Base-by-base conservation (phyloP, 768 basidiomycete species). In the Rhizopogon vesiculosus region DNA sequence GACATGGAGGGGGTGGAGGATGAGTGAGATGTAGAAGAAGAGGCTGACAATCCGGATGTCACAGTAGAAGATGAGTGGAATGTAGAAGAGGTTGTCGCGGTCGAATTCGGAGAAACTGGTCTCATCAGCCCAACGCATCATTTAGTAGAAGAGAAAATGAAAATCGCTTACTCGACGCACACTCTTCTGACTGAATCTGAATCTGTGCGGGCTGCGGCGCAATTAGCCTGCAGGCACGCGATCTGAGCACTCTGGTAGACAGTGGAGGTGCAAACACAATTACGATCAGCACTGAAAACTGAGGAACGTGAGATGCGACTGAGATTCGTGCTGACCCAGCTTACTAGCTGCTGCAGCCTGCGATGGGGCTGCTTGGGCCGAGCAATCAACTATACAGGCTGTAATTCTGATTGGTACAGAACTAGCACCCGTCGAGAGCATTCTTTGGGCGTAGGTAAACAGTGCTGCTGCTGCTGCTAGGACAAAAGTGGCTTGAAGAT, bases 201-300 rank as follows among this genome's bases (percentile, higher is more conserved):
- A 77, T 66, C 10, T 51, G 51, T 8, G 18, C 1, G 0, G 78
- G 52, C 48, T 0, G 66, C 0, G 0, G 72, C 61, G 57, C 79
- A 81, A 42, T 61, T 69, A 1, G 58, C n/a, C 22, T 29, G 1
- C 19, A 80, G 64, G 59, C 79, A 80, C 6, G 28, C 1, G 0
- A 1, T 7, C 1, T 72, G 73, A 1, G 64, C 64, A 4, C 1
- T 0, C 54, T 78, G 76, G 75, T 76, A 80, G 2, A 55, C 43
- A 1, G 50, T 9, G 51, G 68, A 74, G 3, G 69, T 61, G 66
- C 79, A 80, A 19, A 76, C 59, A 51, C 79, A 81, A 0, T 54
- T 0, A 18, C 74, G 0, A 61, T 80, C 62, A 13, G 73, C 63
- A 62, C 79, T 80, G 48, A 19, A 25, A 31, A 45, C 13, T 6